Conservation (phyloP, 768 basidiomycete genomes). For the Steccherinum ochraceum region DNA sequence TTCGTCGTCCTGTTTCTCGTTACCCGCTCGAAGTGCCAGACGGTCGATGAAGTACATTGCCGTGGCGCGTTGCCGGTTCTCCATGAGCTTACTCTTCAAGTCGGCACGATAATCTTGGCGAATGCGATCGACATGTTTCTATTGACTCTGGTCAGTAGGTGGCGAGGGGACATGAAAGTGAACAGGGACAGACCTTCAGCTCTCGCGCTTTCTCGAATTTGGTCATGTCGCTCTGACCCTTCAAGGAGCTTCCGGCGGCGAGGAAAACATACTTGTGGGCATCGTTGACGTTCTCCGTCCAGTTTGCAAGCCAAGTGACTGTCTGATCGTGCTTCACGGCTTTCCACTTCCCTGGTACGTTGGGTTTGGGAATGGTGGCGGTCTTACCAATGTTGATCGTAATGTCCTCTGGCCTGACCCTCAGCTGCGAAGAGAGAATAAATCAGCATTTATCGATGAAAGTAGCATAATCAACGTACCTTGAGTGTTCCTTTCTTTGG, state of each 20-base stretch:
- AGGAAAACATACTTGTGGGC: conserved; percentile 97
- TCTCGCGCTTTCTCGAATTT: conserved; percentile 99
- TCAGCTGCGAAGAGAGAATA: conserved; percentile 41
- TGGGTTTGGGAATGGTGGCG: conserved; percentile 74
- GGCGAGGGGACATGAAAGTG: conserved; percentile 4
- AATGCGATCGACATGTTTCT: conserved; percentile 88
- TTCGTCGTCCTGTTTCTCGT: conserved; percentile 99
- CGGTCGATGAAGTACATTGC: conserved; percentile 99
- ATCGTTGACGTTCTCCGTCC: conserved; percentile 97
- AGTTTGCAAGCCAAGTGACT: conserved; percentile 97
- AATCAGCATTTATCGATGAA: conserved; percentile 1
- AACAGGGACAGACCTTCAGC: conserved; percentile 60
- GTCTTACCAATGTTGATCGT: conserved; percentile 88
- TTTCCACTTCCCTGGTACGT: conserved; percentile 91
- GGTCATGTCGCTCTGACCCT: conserved; percentile 95
- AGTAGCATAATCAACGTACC: conserved; percentile 33
- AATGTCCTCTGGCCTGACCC: conserved; percentile 92
- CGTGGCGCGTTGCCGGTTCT: conserved; percentile 93
- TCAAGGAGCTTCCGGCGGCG: conserved; percentile 94
- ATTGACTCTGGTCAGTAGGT: conserved; percentile 32
- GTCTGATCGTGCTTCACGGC: conserved; percentile 85
- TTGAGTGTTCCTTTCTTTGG: conserved; percentile 96
- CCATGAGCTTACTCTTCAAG: conserved; percentile 87
- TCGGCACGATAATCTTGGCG: conserved; percentile 83
- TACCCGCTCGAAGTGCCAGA: conserved; percentile 95